A percentile compares a stretch with the other conserved stretches of the same genome.
These are phyloP conservation scores for Eimeria falciformis DNA, from an alignment of 169 alveolate genomes.

Conservation along the genomic window DNA sequence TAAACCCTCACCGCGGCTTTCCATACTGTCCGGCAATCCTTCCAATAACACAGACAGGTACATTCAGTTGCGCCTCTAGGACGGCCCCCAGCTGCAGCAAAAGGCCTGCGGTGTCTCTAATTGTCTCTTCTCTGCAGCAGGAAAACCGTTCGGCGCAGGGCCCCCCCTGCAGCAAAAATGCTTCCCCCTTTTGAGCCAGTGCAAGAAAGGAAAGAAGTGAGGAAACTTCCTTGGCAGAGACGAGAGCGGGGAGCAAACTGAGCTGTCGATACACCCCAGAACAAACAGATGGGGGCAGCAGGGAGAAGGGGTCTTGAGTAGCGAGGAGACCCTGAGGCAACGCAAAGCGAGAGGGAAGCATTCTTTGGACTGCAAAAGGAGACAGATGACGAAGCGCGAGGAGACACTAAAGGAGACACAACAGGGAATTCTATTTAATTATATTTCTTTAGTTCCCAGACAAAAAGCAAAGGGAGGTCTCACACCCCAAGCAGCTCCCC, in stretches of 20 bases:
- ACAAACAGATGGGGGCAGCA: neutral
- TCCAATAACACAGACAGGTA: slow-evolving; percentile 76
- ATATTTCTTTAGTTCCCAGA: neutral
- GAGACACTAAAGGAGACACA: neutral
- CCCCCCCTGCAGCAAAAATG: slow-evolving; percentile 58
- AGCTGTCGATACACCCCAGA: neutral
- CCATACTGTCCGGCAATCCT: slow-evolving; percentile 86
- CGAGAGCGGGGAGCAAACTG: slow-evolving; percentile 35
- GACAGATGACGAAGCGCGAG: too few species aligned
- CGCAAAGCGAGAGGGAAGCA: too few species aligned
- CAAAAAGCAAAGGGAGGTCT: neutral
- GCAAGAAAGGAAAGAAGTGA: neutral
- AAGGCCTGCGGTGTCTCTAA: slow-evolving; percentile 71
- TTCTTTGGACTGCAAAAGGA: too few species aligned
- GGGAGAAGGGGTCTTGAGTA: neutral
- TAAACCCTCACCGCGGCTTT: slow-evolving; percentile 82
- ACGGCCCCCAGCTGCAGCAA: slow-evolving; percentile 52
- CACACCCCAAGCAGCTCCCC: too few species aligned
- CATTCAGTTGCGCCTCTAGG: neutral
- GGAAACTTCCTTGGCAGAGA: neutral
- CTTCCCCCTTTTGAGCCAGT: slow-evolving; percentile 11
- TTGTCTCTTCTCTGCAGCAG: slow-evolving; percentile 77
- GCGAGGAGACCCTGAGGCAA: neutral
- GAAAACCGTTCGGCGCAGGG: slow-evolving; percentile 84
- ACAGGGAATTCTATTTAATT: neutral